Evolutionary conservation across 805 yeast genomes (phyloP), one percentile per base, ranked within the genome.

Genomic region (Barnettozyma pratensis): DNA sequence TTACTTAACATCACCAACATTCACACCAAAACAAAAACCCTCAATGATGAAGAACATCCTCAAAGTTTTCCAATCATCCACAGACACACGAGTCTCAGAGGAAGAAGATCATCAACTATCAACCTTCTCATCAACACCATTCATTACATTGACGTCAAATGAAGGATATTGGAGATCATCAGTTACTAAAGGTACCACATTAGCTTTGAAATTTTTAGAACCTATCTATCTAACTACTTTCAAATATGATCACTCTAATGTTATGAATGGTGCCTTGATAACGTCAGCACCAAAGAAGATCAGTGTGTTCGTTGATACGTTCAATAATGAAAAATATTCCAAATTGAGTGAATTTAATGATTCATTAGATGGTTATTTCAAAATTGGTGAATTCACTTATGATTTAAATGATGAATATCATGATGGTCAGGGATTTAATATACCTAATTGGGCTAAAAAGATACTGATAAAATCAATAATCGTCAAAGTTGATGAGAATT

Each of bases 261-360:
- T 66, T 30, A 54, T 60, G n/a, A 67, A 68, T 53, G 67, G 67
- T 25, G 70, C 68, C 30, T 48, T 68, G 28, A 58, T 71, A 58
- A 66, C 67, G 35, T 67, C 75, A 6, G 70, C 73, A 8, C 77
- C 77, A 4, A 64, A 61, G 39, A 49, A 44, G 5, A 55, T 69
- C 1, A 58, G 70, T 4, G 50, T 72, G 1, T 71, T 38, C 19
- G 37, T 49, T 12, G 35, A 42, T 25, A 41, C 28, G 12, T 35
- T 29, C 12, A 41, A 47, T 12, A 35, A 41, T n/a, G 27, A 30
- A 37, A 42, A 34, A 34, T 41, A 9, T 14, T 12, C 14, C 34
- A 7, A 28, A 19, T 6, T 14, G 3, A 40, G 41, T 9, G 44
- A 38, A 6, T 55, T 48, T 41, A 27, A 40, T 11, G 49, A 51